Evolutionary conservation across 208 protist genomes (phyloP), one percentile per base, ranked within the genome.

Genomic region (Trypanosoma scelopori): DNA sequence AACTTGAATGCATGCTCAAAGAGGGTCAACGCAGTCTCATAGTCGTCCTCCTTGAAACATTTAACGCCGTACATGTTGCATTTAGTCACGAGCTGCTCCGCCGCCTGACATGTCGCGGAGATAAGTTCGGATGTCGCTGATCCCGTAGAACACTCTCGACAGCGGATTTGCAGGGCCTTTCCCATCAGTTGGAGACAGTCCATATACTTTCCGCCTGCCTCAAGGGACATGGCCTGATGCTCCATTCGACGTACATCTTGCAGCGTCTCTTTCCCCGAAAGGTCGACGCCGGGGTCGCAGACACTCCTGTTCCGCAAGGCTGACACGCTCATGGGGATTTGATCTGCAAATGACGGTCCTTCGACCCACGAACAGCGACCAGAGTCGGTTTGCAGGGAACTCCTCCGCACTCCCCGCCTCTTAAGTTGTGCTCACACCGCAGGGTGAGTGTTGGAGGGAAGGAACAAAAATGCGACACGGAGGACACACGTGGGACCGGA

Each of bases 31-130:
- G 90, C 79, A 1, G 69, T 74, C 7, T 77, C 69, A 52, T 87
- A 96, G 58, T 92, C 79, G 52, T 71, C 71, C n/a, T 78, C 70
- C 62, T 96, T 96, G 62, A 93, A 96, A 55, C 72, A 70, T 22
- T 82, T 71, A 49, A 92, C 82, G 20, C 69, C 87, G 41, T 78
- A 77, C 20, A 65, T 68, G 68, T 95, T 95, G 70, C 80, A 89
- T 52, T 85, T 78, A 46, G 86, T 76, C 30, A 91, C 82, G 16
- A 95, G 77, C 7, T 85, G 76, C 70, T 95, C 89, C 13, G 89
- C 84, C 25, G 83, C 79, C 37, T 88, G 82, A 67, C 81, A 90
- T 12, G 80, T 60, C 25, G 75, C 84, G n/a, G 53, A 45, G 46
- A 74, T 42, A 22, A 37, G 35, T 23, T 43, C 25, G n/a, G 37